A percentile compares a stretch with the other conserved stretches of the same genome.
phyloP scores from a whole-genome alignment of 805 yeast genomes.

The Kodamaea restingae region DNA sequence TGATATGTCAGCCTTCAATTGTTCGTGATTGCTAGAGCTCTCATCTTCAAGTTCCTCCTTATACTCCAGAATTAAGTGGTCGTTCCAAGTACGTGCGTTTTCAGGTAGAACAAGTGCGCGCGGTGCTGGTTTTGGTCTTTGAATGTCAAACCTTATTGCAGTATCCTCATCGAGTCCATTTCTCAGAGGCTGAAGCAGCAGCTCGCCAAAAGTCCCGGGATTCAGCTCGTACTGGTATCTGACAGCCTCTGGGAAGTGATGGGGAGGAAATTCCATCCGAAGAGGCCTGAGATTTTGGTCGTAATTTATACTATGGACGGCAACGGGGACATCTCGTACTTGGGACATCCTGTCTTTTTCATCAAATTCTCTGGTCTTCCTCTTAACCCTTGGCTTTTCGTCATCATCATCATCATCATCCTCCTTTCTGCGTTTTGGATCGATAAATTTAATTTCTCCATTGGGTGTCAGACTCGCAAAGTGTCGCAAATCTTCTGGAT shows the following conservation, averaged over 20 bases:
- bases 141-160: constrained; percentile 28
- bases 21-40: constrained; percentile 2
- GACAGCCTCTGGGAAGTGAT: constrained; percentile 28
- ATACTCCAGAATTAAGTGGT: constrained; percentile 12
- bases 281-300: constrained; percentile 4
- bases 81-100: constrained; percentile 22
- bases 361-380: not conserved
- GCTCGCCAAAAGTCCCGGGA: constrained; percentile 3
- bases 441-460: constrained; percentile 20
- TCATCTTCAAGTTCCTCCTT: constrained; percentile 7
- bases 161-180: constrained; percentile 30
- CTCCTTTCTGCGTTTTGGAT: constrained; percentile 3
- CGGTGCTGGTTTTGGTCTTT: constrained; percentile 25
- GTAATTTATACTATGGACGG: no score
- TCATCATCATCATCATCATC: constrained; percentile 4
- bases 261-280: constrained; percentile 21
- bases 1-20: constrained; percentile 10
- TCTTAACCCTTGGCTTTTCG: not conserved
- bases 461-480: constrained; percentile 32
- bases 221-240: constrained; percentile 14
- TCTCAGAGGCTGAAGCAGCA: constrained; percentile 24
- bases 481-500: constrained; percentile 51
- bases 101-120: constrained; percentile 20
- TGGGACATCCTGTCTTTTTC: constrained; percentile 2
- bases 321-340: not conserved